Evolutionary conservation across 2,329 filamentous ascomycete genomes (phyloP), one percentile per base, ranked within the genome.

Genomic region (Xylaria arbuscula): DNA sequence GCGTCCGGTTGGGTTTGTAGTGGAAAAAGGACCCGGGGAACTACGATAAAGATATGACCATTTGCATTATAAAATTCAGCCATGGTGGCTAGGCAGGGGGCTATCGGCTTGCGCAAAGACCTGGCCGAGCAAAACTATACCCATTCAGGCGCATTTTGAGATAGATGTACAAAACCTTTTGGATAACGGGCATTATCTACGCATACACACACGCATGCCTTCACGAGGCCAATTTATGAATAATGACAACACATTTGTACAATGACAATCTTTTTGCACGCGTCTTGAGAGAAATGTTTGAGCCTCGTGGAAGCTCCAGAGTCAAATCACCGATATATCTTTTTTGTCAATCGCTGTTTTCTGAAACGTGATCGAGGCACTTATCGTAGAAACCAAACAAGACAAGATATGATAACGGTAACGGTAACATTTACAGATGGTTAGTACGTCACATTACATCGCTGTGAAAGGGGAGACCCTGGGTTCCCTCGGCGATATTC

Each of bases 21-120:
- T 83, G 19, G 80, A 82, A 70, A 83, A 83, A 71, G 81, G 81
- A 42, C 73, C 78, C 0, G 77, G 78, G 0, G 80, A 80, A 15
- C 53, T 79, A 47, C 75, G 77, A 56, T 79, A 60, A 73, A 55
- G 45, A 32, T 13, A 60, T 50, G 38, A 40, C 15, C 22, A 61
- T 65, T 51, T 56, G 47, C 53, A 62, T 65, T 60, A 62, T 42
- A 59, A 51, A 53, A 13, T 19, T 19, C 45, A 32, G 32, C 15
- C n/a, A 10, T 6, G 15, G 13, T 24, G 48, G 36, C 15, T 42
- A 9, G 15, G 9, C 47, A 15, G 17, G 10, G 17, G 17, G 13
- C 22, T 54, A 3, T 60, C 50, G 24, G 38, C 22, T 58, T 32
- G 34, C 17, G 17, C 15, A 24, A 54, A 51, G 56, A 48, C 62